Evolutionary conservation across 75 land plant genomes (phyloP).

Genomic region (Picea glauca): DNA sequence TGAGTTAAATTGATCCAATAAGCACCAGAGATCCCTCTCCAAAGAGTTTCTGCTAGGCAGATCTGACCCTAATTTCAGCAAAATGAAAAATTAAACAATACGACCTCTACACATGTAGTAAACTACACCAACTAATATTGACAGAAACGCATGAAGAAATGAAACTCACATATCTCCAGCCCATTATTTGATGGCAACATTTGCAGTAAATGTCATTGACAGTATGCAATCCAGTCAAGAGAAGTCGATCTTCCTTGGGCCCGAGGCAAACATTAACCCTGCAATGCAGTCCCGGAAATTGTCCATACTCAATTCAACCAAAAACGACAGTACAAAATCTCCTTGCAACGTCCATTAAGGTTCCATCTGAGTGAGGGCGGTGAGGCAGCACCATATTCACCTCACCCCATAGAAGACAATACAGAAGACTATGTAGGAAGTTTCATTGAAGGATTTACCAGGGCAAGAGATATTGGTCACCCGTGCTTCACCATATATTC

Average conservation of each 20-base stretch:
- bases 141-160: neutral
- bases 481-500: neutral
- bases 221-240: slow-evolving; percentile 56
- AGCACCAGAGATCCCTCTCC: neutral
- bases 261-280: slow-evolving; percentile 59
- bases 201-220: slow-evolving; percentile 59
- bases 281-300: slow-evolving; percentile 12
- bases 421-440: neutral
- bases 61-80: neutral
- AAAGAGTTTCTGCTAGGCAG: neutral
- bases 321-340: slow-evolving; percentile 8
- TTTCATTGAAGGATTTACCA: neutral
- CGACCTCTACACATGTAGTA: neutral
- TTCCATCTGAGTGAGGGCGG: slow-evolving; percentile 6
- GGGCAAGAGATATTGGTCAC: neutral
- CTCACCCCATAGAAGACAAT: neutral
- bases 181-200: slow-evolving; percentile 55
- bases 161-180: slow-evolving; percentile 72
- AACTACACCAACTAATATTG: neutral
- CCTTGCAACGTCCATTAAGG: slow-evolving; percentile 7
- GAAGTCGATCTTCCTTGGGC: slow-evolving; percentile 49
- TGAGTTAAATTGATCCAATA: neutral
- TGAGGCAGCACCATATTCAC: slow-evolving; percentile 9
- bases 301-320: slow-evolving; percentile 12
- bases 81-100: slow-evolving; percentile 1